Conservation (phyloP, 768 basidiomycete genomes). For the Suillus sp. region DNA sequence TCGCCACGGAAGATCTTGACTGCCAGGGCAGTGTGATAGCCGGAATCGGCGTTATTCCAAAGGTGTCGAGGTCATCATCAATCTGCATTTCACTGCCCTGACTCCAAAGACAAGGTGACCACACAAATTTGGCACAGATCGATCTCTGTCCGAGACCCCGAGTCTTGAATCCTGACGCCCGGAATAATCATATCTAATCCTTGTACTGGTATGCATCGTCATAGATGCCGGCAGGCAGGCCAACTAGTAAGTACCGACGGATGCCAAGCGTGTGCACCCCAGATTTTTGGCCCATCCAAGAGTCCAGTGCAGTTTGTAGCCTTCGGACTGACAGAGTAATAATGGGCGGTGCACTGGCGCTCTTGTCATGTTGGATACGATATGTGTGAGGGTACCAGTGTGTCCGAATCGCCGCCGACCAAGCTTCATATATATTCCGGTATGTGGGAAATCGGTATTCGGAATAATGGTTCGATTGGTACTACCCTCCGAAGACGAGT, state of each 20-base stretch:
- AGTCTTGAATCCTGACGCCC: not conserved
- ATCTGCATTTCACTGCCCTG: slow-evolving; percentile 8
- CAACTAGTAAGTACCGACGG: not conserved
- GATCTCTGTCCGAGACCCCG: slow-evolving; percentile 4
- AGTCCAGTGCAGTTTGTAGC: not conserved
- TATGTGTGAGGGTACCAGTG: no score
- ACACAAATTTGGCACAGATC: slow-evolving; percentile 1
- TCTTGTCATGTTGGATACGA: not conserved
- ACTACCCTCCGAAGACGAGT: not conserved
- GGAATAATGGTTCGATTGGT: not conserved
- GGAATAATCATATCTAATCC: not conserved
- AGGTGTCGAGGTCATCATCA: slow-evolving; percentile 5
- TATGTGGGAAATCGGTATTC: slow-evolving; percentile 4
- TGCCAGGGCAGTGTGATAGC: slow-evolving; percentile 1
- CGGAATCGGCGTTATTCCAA: slow-evolving; percentile 7
- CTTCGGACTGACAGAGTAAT: not conserved
- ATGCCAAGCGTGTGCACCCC: not conserved
- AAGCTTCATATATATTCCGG: not conserved
- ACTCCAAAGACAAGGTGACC: not conserved
- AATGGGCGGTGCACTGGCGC: not conserved
- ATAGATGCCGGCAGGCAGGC: not conserved
- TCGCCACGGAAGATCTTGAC: not conserved
- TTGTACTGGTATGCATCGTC: not conserved
- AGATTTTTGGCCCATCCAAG: not conserved
- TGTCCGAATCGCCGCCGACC: not conserved